Percentiles rank a stretch among this genome's conserved stretches.
Conservation (phyloP, 805 yeast genomes). For the Soucietia sequanensis region DNA sequence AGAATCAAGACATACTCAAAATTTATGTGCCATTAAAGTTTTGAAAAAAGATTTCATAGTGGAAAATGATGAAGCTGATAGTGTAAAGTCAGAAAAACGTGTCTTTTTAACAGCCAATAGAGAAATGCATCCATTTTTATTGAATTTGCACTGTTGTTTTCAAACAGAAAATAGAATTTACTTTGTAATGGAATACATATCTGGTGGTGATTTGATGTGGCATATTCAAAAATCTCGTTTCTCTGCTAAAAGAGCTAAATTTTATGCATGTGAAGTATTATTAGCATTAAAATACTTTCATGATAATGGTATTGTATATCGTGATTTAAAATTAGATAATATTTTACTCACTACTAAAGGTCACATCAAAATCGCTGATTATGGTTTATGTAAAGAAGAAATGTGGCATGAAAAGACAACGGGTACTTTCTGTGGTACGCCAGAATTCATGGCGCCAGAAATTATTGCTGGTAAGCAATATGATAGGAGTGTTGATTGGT, state of each 20-base stretch:
- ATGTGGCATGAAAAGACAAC: conserved; percentile 87
- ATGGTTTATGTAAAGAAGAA: conserved; percentile 93
- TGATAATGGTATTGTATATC: conserved; percentile 91
- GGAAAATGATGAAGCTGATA: conserved; percentile 94
- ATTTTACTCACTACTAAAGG: conserved; percentile 87
- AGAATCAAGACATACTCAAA: conserved; percentile 78
- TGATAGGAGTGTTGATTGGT: conserved; percentile 97
- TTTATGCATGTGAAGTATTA: conserved; percentile 95
- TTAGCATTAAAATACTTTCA: conserved; percentile 91
- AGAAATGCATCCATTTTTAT: conserved; percentile 88
- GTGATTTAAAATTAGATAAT: conserved; percentile 95
- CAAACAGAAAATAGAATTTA: conserved; percentile 97
- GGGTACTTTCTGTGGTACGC: conserved; percentile 97
- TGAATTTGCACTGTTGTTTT: conserved; percentile 90
- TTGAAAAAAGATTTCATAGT: conserved; percentile 93
- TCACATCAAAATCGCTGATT: conserved; percentile 95
- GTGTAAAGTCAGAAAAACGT: conserved; percentile 90
- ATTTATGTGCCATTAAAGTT: conserved; percentile 92
- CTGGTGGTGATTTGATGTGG: conserved; percentile 99
- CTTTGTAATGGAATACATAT: conserved; percentile 96
- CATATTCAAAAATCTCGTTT: conserved; percentile 93
- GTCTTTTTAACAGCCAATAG: conserved; percentile 83
- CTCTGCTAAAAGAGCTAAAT: conserved; percentile 89
- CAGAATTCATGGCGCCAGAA: conserved; percentile 99
- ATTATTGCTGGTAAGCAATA: conserved; percentile 90